phyloP scores from a whole-genome alignment of 495 filamentous ascomycete species.

The Podospora pseudopauciseta region DNA sequence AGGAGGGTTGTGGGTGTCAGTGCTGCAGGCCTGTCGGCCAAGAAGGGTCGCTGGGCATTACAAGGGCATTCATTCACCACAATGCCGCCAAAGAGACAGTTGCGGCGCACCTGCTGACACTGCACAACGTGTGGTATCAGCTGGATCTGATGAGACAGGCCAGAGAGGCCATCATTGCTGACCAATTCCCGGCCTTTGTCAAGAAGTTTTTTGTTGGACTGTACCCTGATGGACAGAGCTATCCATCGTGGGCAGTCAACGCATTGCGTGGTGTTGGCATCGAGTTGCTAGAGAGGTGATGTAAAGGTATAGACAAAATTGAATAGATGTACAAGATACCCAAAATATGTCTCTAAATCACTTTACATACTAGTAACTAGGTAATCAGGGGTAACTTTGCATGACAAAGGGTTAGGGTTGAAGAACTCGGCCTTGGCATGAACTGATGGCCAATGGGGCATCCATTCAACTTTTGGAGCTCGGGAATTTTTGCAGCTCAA shows the following conservation, averaged over 20 bases:
- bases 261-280: conserved; percentile 83
- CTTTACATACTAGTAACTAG: no score
- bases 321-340: neutral
- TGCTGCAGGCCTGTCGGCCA: conserved; percentile 66
- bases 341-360: neutral
- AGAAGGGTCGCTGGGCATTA: conserved; percentile 73
- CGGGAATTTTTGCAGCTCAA: conserved; percentile 22
- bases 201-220: conserved; percentile 69
- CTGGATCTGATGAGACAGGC: conserved; percentile 73
- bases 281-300: conserved; percentile 53
- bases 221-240: conserved; percentile 63
- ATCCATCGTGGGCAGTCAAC: conserved; percentile 79
- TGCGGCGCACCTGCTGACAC: conserved; percentile 87
- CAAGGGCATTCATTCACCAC: conserved; percentile 87
- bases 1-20: conserved; percentile 72
- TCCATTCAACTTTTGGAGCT: conserved; percentile 8
- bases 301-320: neutral
- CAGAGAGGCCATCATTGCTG: conserved; percentile 75
- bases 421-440: neutral
- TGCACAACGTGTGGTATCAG: conserved; percentile 93
- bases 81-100: conserved; percentile 91
- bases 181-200: conserved; percentile 75
- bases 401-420: conserved; percentile 22
- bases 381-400: neutral
- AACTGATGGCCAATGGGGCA: neutral